Percentiles rank a stretch among this genome's conserved stretches.
Evolutionary conservation across 352 stramenopile genomes (phyloP).

Genomic region (Elongisporangium anandrum): DNA sequence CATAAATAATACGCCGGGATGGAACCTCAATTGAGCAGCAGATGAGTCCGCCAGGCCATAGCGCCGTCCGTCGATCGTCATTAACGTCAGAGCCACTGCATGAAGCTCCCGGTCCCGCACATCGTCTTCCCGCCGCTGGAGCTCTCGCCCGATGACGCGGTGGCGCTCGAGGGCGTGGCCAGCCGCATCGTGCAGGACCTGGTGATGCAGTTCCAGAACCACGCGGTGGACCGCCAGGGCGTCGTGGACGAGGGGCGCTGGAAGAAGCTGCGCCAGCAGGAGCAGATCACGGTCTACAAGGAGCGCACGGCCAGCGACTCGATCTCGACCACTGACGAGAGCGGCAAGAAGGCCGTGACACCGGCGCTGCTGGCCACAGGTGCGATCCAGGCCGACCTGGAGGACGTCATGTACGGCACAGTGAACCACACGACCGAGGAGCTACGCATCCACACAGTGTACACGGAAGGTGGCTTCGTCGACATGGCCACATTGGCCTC

Average conservation of each 20-base stretch:
- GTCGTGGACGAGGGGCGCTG: slow-evolving; percentile 34
- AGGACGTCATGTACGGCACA: slow-evolving; percentile 27
- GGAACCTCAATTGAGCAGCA: neutral
- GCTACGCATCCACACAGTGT: slow-evolving; percentile 24
- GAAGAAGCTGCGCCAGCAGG: slow-evolving; percentile 37
- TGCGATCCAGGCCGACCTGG: slow-evolving; percentile 32
- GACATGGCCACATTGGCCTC: slow-evolving; percentile 23
- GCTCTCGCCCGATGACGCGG: slow-evolving; percentile 22
- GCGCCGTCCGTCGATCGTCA: neutral
- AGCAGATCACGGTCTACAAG: slow-evolving; percentile 45
- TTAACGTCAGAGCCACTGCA: neutral
- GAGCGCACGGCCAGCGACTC: slow-evolving; percentile 21
- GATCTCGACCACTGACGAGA: slow-evolving; percentile 19
- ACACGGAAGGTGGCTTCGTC: slow-evolving; percentile 19
- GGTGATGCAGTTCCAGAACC: slow-evolving; percentile 29
- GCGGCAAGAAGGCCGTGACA: slow-evolving; percentile 14
- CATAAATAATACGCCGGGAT: neutral
- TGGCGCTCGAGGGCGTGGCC: slow-evolving; percentile 19
- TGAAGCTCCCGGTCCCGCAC: neutral
- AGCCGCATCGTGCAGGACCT: slow-evolving; percentile 30
- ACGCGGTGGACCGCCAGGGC: slow-evolving; percentile 22
- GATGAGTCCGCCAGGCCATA: neutral
- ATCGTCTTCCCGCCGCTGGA: slow-evolving; percentile 21
- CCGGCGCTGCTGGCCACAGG: slow-evolving; percentile 24
- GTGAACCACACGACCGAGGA: slow-evolving; percentile 23